Evolutionary conservation across 768 basidiomycete genomes (phyloP), one percentile per base, ranked within the genome.

Genomic region (Kwoniella newhampshirensis): DNA sequence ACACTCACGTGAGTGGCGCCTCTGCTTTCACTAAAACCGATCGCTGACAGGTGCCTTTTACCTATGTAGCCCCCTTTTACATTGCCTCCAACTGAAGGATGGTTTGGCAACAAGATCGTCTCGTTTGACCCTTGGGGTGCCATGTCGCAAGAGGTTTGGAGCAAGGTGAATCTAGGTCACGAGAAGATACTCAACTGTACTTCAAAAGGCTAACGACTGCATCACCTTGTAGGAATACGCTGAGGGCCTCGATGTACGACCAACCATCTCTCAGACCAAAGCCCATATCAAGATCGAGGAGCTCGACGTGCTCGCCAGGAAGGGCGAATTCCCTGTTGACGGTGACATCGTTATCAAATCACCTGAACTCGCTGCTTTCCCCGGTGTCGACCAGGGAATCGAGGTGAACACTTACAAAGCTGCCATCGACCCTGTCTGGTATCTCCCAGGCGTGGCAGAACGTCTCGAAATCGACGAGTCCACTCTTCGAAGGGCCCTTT

Each of bases 371-470:
- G 48, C 63, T 8, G 73, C 74, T 23, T 74, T 71, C 59, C 70
- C 68, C 6, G 75, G 70, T 21, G 72, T 68, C 11, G 75, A 77
- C 50, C 84, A 86, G 7, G 93, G 94, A 5, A 84, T 97, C 17
- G 94, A 98, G 79, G 83, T 97, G 12, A 83, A 79, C 43, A 83
- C 87, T n/a, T 86, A 85, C 73, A 97, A 97, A 78, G 93, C 92
- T 0, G 93, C 94, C 0, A 87, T 97, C 7, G 94, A 97, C 71
- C 94, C 93, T 0, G 92, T 97, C 13, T 97, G 93, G 93, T 90
- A 87, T 74, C 79, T 96, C 1, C 93, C 93, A 41, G 91, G 91
- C 11, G 85, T 98, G 1, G 94, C 94, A 0, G 87, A 89, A 64
- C 81, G 94, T n/a, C 91, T 98, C 67, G 87, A 86, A 20, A 91